Base-by-base conservation (phyloP, 768 basidiomycete genomes). In the Trametes villosa region DNA sequence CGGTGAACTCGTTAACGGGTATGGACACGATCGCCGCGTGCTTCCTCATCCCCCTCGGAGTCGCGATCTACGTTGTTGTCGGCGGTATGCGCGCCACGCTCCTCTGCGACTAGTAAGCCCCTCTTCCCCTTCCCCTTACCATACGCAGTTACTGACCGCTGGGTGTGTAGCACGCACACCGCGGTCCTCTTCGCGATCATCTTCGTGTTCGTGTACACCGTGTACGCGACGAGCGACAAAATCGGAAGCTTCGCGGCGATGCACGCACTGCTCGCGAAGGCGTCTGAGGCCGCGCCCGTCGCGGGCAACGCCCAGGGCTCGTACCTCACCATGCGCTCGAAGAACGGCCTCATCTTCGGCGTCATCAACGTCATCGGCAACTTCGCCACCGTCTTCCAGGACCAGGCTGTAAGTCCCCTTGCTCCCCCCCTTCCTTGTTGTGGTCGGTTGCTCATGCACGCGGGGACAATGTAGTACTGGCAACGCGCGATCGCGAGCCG, bases 11-110 rank as follows among this genome's bases (percentile, higher is more conserved):
- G 64, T 72, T 98, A 62, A 95, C 95, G 0, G 95, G 94, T 0
- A 96, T 96, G 90, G 85, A 78, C 70, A 96, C 92, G 17, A 82
- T 92, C 62, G 94, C 92, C 38, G 86, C 94, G 0, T 94, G 92
- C 71, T 96, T 96, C 83, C 77, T 97, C 34, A 92, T 94, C 34
- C 94, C 94, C 2, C 71, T 92, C 22, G 92, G 92, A 0, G 95
- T 96, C 4, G 84, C 91, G 0, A 87, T 94, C 64, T 96, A 97
- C 70, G 92, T 94, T 29, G 84, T 92, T 8, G 89, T 89, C 22
- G 92, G 92, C 64, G 90, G 90, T 4, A 93, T 93, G 89, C 85
- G 91, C 30, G 89, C 91, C 3, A 93, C 92, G 0, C 77, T 94
- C 3, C 81, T 94, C 24, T 92, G 91, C 53, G 92, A 94, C 72